A percentile compares a stretch with the other conserved stretches of the same genome.
Conservation (phyloP, 1,139 yeast genomes). For the Diutina rugosa region DNA sequence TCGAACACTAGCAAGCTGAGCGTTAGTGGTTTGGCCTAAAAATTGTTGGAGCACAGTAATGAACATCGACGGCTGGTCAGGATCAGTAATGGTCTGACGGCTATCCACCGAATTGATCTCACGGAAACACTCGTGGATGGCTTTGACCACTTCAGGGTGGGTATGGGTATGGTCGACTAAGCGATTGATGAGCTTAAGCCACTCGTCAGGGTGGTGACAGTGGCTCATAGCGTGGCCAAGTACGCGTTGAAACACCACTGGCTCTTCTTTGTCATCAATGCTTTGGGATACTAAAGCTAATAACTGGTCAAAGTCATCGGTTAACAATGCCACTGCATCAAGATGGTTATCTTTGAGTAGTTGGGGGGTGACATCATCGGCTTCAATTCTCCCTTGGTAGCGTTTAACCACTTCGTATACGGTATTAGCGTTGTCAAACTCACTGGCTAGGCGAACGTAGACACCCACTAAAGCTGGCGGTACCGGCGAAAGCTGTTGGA, state of each 20-base stretch:
- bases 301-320: not conserved
- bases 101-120: conserved; percentile 14
- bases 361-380: not conserved
- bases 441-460: not conserved
- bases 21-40: conserved; percentile 17
- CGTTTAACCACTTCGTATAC: not conserved
- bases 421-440: not conserved
- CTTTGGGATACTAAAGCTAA: not conserved
- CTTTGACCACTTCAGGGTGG: not conserved
- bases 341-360: not conserved
- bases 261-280: not conserved
- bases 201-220: not conserved
- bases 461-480: not conserved
- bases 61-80: conserved; percentile 3
- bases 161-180: not conserved
- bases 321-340: not conserved
- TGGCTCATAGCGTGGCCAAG: not conserved
- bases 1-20: conserved; percentile 46
- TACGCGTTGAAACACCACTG: not conserved
- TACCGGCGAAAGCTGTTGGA: not conserved
- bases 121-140: conserved; percentile 38
- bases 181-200: not conserved
- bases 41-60: conserved; percentile 6
- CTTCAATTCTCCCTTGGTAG: not conserved
- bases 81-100: not conserved